Base-by-base conservation (phyloP, 169 alveolate species). In the Cystoisospora suis region DNA sequence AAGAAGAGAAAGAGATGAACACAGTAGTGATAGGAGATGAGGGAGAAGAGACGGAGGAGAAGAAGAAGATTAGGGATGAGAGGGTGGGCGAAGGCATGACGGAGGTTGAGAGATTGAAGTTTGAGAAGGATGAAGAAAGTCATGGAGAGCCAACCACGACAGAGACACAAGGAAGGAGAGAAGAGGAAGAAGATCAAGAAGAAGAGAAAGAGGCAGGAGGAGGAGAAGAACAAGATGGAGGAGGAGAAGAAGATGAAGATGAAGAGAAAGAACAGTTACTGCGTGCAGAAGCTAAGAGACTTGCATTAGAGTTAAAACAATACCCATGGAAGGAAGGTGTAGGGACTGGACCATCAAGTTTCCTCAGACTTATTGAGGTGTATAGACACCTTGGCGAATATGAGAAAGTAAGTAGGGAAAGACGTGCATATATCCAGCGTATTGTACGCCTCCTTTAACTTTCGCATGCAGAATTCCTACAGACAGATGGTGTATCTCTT, bases 341-440 rank as follows among this genome's bases (percentile, higher is more conserved):
- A 46, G 83, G 83, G 58, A 38, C 56, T 5, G 58, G 17, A n/a
- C n/a, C n/a, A n/a, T n/a, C n/a, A n/a, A 72, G n/a, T 5, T 72
- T 38, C 56, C 23, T 27, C 34, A 46, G 83, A 3, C 83, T 72
- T 15, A 6, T 38, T 17, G 83, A 72, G 53, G 58, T 72, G 83
- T 72, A 72, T 53, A 72, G 53, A 72, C 83, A 72, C 58, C 83
- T 72, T 53, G 83, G 83, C 83, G 83, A 72, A 34, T 72, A 72
- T 34, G 83, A 72, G 32, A 72, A 72, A 56, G 83, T 72, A 36
- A 1, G 83, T 38, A 15, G 65, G n/a, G n/a, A n/a, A n/a, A n/a
- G n/a, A n/a, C n/a, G n/a, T n/a, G n/a, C n/a, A n/a, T n/a, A n/a
- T n/a, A n/a, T n/a, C n/a, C n/a, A n/a, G n/a, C n/a, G n/a, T n/a